Evolutionary conservation across 2,329 filamentous ascomycete species (phyloP).

Genomic region (Xylariaceae sp.): DNA sequence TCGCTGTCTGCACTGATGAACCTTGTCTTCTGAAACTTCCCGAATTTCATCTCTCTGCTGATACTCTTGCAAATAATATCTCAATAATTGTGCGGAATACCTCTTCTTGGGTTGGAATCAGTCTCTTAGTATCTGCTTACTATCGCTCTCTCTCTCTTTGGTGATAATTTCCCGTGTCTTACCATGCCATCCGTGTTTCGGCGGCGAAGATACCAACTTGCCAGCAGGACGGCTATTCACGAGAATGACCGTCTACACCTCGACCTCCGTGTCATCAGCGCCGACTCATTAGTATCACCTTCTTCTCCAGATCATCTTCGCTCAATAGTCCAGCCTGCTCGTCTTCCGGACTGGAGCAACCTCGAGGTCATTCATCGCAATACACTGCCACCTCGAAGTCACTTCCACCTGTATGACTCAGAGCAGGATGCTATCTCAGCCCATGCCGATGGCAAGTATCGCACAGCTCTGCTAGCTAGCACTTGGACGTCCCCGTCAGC

Average conservation of each 20-base stretch:
- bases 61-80: neutral
- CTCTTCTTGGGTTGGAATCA: neutral
- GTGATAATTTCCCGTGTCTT: neutral
- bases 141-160: neutral
- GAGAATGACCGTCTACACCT: constrained; percentile 22
- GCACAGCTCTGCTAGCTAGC: constrained; percentile 44
- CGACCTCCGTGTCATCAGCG: constrained; percentile 17
- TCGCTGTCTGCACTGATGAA: neutral
- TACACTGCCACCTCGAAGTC: constrained; percentile 50
- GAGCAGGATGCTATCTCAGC: constrained; percentile 44
- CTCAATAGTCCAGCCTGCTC: constrained; percentile 28
- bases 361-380: constrained; percentile 55
- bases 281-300: neutral
- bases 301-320: neutral
- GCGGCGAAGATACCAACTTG: neutral
- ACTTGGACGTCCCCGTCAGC: constrained; percentile 50
- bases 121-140: neutral
- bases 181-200: constrained; percentile 5
- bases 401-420: constrained; percentile 49
- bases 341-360: constrained; percentile 56
- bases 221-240: constrained; percentile 16
- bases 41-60: neutral
- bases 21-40: too few species aligned
- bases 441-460: constrained; percentile 35
- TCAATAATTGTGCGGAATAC: neutral